phyloP scores from a whole-genome alignment of 2,329 filamentous ascomycete species.

The Setomelanomma holmii region DNA sequence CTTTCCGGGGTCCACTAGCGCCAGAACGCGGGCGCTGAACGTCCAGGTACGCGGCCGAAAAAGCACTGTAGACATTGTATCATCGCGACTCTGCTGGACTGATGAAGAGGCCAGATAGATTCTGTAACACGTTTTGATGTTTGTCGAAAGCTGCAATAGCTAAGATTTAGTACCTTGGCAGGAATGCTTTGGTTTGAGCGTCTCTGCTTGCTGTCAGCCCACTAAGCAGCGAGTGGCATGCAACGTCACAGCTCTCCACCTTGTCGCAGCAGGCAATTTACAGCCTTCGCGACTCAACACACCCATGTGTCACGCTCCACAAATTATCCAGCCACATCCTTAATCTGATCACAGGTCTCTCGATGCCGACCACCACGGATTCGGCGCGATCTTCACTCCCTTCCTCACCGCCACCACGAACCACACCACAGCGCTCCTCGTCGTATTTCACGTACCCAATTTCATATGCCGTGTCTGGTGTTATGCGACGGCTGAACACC shows the following conservation, averaged over 20 bases:
- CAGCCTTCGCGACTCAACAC: slow-evolving; percentile 21
- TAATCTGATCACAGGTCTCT: slow-evolving; percentile 8
- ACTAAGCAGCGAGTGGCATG: slow-evolving; percentile 26
- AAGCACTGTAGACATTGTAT: slow-evolving; percentile 7
- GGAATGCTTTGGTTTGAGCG: slow-evolving; percentile 2
- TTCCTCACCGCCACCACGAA: slow-evolving; percentile 19
- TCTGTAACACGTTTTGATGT: too few relatives aligned
- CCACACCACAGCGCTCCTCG: slow-evolving; percentile 36
- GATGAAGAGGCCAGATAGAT: too few relatives aligned
- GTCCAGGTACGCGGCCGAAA: slow-evolving; percentile 1
- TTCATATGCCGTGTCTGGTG: slow-evolving; percentile 56
- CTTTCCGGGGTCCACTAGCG: slow-evolving; percentile 37
- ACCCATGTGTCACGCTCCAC: slow-evolving; percentile 31
- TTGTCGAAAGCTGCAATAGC: neutral
- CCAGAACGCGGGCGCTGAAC: neutral
- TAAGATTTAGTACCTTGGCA: slow-evolving; percentile 5
- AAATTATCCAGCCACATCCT: slow-evolving; percentile 23
- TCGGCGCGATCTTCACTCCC: slow-evolving; percentile 9
- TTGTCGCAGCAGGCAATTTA: slow-evolving; percentile 13
- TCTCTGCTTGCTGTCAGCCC: slow-evolving; percentile 27
- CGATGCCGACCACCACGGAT: slow-evolving; percentile 39
- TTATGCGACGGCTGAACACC: slow-evolving; percentile 56
- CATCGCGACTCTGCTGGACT: neutral
- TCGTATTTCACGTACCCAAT: slow-evolving; percentile 60
- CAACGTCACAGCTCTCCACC: slow-evolving; percentile 33